phyloP scores from a whole-genome alignment of 106 monocot genomes.

The Platanthera guangdongensis region DNA sequence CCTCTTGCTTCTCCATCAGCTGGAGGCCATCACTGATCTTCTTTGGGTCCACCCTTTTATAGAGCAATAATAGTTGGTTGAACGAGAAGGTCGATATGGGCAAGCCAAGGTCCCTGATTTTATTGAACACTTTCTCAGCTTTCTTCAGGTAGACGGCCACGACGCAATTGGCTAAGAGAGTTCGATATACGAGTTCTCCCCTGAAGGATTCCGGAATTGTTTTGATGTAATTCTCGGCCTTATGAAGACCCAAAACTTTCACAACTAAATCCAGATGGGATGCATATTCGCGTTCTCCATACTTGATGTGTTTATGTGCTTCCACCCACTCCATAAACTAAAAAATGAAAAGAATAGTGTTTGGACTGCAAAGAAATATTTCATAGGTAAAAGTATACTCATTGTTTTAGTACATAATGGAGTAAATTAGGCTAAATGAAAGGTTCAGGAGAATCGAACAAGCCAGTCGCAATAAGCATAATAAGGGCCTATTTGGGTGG shows the following conservation, averaged over 20 bases:
- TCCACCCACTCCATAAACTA: conserved; percentile 80
- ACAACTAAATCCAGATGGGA: conserved; percentile 55
- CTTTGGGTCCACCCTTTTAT: conserved; percentile 67
- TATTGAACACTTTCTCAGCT: conserved; percentile 76
- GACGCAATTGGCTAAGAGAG: conserved; percentile 71
- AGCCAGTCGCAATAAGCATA: not conserved
- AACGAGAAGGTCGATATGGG: conserved; percentile 51
- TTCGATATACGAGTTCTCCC: conserved; percentile 57
- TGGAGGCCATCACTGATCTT: conserved; percentile 70
- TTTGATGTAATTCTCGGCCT: conserved; percentile 67
- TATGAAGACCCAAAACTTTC: conserved; percentile 49
- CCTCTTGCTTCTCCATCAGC: conserved; percentile 86
- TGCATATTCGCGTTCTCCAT: conserved; percentile 61
- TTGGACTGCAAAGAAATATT: not conserved
- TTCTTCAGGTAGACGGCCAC: conserved; percentile 39
- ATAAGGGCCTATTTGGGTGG: too few relatives aligned
- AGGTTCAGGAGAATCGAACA: not conserved
- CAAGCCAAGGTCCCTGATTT: conserved; percentile 52
- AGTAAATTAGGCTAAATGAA: not conserved
- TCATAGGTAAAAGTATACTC: too few relatives aligned
- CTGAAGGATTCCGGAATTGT: conserved; percentile 54
- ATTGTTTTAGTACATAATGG: too few relatives aligned
- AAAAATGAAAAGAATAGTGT: conserved; percentile 3
- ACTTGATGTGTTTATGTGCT: conserved; percentile 45
- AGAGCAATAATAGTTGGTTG: conserved; percentile 83